phyloP scores from a whole-genome alignment of 202 grass and related monocot species.

The Setaria italica region DNA sequence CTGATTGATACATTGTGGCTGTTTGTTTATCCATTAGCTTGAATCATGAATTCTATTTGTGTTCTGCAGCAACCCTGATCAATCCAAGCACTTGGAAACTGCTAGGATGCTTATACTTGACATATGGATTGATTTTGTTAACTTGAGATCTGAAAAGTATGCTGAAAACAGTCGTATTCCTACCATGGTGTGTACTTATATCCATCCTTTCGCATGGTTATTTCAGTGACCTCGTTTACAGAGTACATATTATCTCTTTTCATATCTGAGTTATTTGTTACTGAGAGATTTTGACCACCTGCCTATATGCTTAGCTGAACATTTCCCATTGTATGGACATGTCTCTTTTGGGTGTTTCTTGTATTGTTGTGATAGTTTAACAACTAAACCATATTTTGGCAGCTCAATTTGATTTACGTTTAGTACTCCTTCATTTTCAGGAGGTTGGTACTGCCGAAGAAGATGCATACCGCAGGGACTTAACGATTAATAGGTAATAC shows the following conservation, averaged over 20 bases:
- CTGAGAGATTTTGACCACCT: background rate
- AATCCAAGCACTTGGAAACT: slow-evolving; percentile 98
- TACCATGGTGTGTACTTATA: slow-evolving; percentile 68
- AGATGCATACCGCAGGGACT: slow-evolving; percentile 90
- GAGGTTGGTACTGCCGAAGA: slow-evolving; percentile 90
- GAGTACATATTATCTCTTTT: slow-evolving; percentile 36
- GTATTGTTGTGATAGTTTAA: slow-evolving; percentile 3
- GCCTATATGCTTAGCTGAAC: background rate
- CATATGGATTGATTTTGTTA: slow-evolving; percentile 97
- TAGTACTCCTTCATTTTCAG: slow-evolving; percentile 33
- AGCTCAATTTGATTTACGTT: slow-evolving; percentile 31
- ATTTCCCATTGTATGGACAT: background rate
- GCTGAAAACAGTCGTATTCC: slow-evolving; percentile 96
- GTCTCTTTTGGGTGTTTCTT: background rate
- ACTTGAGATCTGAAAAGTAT: slow-evolving; percentile 93
- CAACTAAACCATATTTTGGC: slow-evolving; percentile 6
- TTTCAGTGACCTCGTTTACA: slow-evolving; percentile 21
- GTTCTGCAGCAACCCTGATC: slow-evolving; percentile 91
- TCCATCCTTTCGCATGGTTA: slow-evolving; percentile 28
- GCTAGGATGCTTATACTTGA: slow-evolving; percentile 82
- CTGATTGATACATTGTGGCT: background rate
- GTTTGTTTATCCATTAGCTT: background rate
- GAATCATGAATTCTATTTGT: slow-evolving; percentile 30
- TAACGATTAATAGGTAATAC: slow-evolving; percentile 96
- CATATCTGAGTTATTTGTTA: slow-evolving; percentile 34